A percentile compares a stretch with the other conserved stretches of the same genome.
phyloP scores from a whole-genome alignment of 352 stramenopile species.

The Phytophthora agathidicida region DNA sequence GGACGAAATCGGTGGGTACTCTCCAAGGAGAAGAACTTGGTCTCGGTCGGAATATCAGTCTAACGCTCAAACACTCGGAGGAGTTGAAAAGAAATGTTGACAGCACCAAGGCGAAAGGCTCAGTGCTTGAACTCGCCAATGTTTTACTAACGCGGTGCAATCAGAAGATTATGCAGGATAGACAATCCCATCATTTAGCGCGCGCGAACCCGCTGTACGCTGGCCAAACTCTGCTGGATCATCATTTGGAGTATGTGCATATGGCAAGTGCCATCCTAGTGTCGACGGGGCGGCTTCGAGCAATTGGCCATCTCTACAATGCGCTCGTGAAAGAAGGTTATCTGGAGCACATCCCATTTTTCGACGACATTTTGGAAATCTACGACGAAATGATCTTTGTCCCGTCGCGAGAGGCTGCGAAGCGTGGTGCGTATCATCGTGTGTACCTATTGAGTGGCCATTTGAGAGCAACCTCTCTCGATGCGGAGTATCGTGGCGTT shows the following conservation, averaged over 20 bases:
- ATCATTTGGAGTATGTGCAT: conserved; percentile 34
- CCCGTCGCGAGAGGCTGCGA: conserved; percentile 22
- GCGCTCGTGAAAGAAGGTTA: conserved; percentile 28
- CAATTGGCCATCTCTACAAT: conserved; percentile 43
- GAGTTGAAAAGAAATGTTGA: conserved; percentile 25
- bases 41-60: conserved; percentile 24
- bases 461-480: conserved; percentile 21
- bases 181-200: neutral
- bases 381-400: conserved; percentile 35
- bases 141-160: conserved; percentile 1
- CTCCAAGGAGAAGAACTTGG: conserved; percentile 30
- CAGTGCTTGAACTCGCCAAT: conserved; percentile 18
- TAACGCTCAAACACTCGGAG: conserved; percentile 28
- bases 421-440: conserved; percentile 25
- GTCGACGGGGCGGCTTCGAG: conserved; percentile 27
- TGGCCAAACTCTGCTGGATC: conserved; percentile 31
- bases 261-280: conserved; percentile 25
- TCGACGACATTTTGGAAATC: conserved; percentile 28
- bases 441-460: conserved; percentile 27
- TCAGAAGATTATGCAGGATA: conserved; percentile 10
- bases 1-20: conserved; percentile 35
- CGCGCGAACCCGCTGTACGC: conserved; percentile 37
- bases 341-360: conserved; percentile 28
- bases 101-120: conserved; percentile 14
- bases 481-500: conserved; percentile 28